Evolutionary conservation across 768 basidiomycete genomes (phyloP).

Genomic region (Mycena metata): DNA sequence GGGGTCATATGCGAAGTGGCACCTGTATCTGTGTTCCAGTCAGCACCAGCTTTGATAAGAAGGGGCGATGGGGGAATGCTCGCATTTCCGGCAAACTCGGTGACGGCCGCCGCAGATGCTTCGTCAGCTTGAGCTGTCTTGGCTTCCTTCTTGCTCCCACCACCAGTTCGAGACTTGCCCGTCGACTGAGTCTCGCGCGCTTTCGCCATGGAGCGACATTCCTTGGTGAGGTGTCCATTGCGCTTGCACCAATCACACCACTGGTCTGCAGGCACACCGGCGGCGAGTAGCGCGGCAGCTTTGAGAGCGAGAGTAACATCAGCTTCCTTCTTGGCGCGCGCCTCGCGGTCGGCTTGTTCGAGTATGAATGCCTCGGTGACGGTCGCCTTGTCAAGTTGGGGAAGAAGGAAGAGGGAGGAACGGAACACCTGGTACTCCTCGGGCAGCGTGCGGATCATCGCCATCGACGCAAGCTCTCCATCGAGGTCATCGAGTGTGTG

Average conservation of each 20-base stretch:
- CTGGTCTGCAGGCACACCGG: not conserved
- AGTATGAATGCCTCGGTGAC: slow-evolving; percentile 24
- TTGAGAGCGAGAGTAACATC: not conserved
- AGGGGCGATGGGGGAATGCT: too few species aligned
- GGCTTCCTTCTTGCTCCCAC: not conserved
- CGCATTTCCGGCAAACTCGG: slow-evolving; percentile 31
- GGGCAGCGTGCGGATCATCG: slow-evolving; percentile 40
- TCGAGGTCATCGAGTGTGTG: too few species aligned
- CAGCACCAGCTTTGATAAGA: too few species aligned
- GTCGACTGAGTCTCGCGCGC: not conserved
- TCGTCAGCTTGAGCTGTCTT: slow-evolving; percentile 4
- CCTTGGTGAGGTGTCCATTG: slow-evolving; percentile 3
- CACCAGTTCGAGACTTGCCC: too few species aligned
- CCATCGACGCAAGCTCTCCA: too few species aligned
- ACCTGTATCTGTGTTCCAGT: too few species aligned
- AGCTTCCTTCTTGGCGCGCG: not conserved
- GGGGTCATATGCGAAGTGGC: slow-evolving; percentile 53
- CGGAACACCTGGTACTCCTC: slow-evolving; percentile 35
- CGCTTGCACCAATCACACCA: slow-evolving; percentile 20
- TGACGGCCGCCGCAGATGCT: not conserved
- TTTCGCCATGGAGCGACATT: slow-evolving; percentile 14
- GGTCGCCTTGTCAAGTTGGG: slow-evolving; percentile 23
- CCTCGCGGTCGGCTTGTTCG: slow-evolving; percentile 23
- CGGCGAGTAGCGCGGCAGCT: not conserved
- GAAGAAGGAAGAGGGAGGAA: slow-evolving; percentile 27